Percentiles rank a stretch among this genome's conserved stretches.
Evolutionary conservation across 768 basidiomycete species (phyloP).

Genomic region (Mrakia gelida): DNA sequence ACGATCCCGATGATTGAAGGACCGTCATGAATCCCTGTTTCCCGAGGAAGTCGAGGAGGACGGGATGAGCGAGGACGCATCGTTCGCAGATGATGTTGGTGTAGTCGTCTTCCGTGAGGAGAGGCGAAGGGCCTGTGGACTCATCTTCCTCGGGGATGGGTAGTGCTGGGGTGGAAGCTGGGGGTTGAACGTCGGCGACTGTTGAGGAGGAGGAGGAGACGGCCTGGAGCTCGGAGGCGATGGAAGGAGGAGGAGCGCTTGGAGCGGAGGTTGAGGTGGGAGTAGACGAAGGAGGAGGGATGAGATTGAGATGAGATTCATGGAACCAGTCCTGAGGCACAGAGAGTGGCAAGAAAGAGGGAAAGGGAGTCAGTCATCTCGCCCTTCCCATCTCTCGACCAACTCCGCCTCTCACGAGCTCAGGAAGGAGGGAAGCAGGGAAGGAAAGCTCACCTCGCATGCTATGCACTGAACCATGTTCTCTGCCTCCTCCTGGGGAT

Average conservation of each 20-base stretch:
- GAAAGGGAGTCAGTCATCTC: background rate
- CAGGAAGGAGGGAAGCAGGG: conserved; percentile 23
- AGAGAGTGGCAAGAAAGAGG: background rate
- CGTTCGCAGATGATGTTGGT: conserved; percentile 10
- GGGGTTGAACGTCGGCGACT: background rate
- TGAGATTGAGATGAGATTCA: conserved; percentile 24
- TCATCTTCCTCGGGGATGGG: background rate
- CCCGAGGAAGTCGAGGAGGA: background rate
- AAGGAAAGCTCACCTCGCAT: background rate
- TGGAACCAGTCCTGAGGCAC: conserved; percentile 39
- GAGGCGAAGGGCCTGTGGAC: background rate
- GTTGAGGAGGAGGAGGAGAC: background rate
- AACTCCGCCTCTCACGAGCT: background rate
- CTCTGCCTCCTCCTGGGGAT: conserved; percentile 37
- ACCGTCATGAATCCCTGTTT: background rate
- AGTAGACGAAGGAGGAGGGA: background rate
- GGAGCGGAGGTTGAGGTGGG: background rate
- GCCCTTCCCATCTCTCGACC: too few relatives aligned
- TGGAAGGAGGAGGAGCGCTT: background rate
- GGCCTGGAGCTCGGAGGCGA: background rate
- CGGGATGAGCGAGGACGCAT: conserved; percentile 15
- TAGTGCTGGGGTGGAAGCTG: background rate
- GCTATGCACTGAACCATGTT: conserved; percentile 9
- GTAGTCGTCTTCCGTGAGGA: conserved; percentile 15
- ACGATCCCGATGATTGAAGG: background rate